A percentile compares a stretch with the other conserved stretches of the same genome.
Evolutionary conservation across 2,329 filamentous ascomycete species (phyloP).

Genomic region (Scedosporium apiospermum): DNA sequence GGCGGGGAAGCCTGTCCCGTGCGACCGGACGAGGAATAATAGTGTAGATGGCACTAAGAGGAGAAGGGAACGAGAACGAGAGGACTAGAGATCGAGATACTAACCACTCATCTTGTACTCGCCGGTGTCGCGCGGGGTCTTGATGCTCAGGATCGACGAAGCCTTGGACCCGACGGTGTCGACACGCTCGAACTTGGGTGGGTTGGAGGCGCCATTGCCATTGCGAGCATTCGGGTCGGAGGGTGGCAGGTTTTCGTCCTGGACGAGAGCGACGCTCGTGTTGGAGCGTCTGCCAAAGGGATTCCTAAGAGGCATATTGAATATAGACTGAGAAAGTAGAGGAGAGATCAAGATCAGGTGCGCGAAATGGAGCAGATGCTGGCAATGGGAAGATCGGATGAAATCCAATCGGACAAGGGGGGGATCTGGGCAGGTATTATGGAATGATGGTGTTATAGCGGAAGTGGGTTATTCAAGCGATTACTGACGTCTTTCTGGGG

Average conservation of each 20-base stretch:
- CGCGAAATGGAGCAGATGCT: neutral
- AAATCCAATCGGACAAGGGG: neutral
- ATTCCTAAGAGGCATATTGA: constrained; percentile 62
- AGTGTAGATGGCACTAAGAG: neutral
- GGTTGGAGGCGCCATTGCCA: constrained; percentile 18
- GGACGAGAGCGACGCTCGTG: constrained; percentile 27
- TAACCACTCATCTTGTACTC: constrained; percentile 77
- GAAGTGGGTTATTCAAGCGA: no score
- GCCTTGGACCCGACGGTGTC: constrained; percentile 51
- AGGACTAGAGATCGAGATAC: constrained; percentile 18
- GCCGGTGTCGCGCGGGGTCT: constrained; percentile 52
- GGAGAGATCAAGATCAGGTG: neutral
- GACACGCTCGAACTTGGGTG: constrained; percentile 48
- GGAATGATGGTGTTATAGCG: no score
- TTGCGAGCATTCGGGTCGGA: constrained; percentile 29
- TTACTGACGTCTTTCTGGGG: no score
- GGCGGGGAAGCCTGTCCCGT: neutral
- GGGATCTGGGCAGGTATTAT: neutral
- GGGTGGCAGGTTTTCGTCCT: constrained; percentile 45
- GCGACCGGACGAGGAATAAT: neutral
- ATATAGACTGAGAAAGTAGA: neutral
- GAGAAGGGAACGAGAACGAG: neutral
- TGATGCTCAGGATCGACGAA: constrained; percentile 52
- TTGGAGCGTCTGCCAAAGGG: constrained; percentile 52
- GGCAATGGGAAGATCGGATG: neutral